Evolutionary conservation across 2,329 filamentous ascomycete genomes (phyloP).

Genomic region (Paraconiothyrium sp.): DNA sequence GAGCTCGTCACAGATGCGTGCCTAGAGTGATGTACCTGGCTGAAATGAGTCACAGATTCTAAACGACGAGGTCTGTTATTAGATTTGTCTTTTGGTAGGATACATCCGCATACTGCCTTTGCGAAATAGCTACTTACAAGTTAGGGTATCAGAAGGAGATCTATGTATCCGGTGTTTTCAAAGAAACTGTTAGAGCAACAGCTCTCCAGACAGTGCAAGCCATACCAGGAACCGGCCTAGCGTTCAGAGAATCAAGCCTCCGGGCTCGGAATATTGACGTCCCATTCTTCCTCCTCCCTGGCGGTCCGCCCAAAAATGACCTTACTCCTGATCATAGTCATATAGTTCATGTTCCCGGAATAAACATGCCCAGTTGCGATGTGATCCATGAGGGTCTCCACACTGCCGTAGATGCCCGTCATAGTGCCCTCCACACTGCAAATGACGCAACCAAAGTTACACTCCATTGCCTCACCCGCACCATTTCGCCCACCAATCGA

Average conservation of each 20-base stretch:
- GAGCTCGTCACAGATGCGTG: too few relatives aligned
- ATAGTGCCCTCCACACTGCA: constrained; percentile 44
- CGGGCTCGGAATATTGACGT: constrained; percentile 46
- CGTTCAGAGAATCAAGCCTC: constrained; percentile 19
- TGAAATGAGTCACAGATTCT: too few relatives aligned
- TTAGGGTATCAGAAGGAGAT: constrained; percentile 1
- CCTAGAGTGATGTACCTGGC: too few relatives aligned
- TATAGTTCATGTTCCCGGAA: constrained; percentile 35
- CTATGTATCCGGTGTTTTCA: background rate
- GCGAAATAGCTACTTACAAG: background rate
- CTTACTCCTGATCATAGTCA: constrained; percentile 39
- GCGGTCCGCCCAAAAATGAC: constrained; percentile 50
- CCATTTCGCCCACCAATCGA: constrained; percentile 11
- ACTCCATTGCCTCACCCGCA: constrained; percentile 23
- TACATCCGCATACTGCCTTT: too few relatives aligned
- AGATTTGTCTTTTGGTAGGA: too few relatives aligned
- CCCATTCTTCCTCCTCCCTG: constrained; percentile 45
- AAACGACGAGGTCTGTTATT: too few relatives aligned
- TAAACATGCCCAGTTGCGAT: constrained; percentile 47
- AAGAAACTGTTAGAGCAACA: background rate
- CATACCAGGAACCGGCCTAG: background rate
- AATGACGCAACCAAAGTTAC: constrained; percentile 49
- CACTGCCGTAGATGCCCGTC: constrained; percentile 48
- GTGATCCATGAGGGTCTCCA: constrained; percentile 53
- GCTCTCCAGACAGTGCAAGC: background rate